Evolutionary conservation across 371 early-diverging fungal species (phyloP).

Genomic region (Mortierella polycephala): DNA sequence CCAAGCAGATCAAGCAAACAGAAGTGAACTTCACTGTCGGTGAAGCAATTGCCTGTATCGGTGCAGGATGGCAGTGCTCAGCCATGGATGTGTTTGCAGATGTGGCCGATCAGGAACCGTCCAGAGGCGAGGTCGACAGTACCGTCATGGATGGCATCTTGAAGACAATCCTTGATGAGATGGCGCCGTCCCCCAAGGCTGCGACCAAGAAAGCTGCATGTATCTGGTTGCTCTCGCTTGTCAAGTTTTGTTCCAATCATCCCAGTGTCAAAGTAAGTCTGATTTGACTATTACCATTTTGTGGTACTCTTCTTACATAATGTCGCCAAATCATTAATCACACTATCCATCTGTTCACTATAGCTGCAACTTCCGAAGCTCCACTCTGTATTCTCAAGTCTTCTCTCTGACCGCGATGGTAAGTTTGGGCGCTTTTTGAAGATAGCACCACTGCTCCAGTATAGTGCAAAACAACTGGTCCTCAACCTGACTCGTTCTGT

Average conservation of each 20-base stretch:
- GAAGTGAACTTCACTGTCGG: constrained; percentile 89
- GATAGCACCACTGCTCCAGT: neutral
- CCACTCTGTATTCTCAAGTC: constrained; percentile 77
- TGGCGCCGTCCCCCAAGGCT: constrained; percentile 62
- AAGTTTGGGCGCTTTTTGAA: neutral
- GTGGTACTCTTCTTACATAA: neutral
- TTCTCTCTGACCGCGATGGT: constrained; percentile 87
- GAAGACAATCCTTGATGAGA: constrained; percentile 64
- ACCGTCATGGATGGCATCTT: constrained; percentile 57
- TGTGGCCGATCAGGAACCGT: constrained; percentile 40
- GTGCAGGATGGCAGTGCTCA: constrained; percentile 79
- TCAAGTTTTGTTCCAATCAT: constrained; percentile 78
- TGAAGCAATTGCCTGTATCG: constrained; percentile 76
- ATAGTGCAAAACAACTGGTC: neutral
- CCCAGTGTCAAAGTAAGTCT: constrained; percentile 57
- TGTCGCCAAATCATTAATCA: neutral
- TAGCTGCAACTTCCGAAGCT: constrained; percentile 64
- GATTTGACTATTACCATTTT: neutral
- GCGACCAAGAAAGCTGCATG: constrained; percentile 83
- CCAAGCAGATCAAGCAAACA: constrained; percentile 75
- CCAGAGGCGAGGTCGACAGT: constrained; percentile 3
- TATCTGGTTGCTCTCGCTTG: constrained; percentile 86
- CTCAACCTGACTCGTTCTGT: neutral
- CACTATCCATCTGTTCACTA: neutral
- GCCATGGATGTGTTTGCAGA: constrained; percentile 63